These are phyloP conservation scores for Alternaria sp. DNA, from an alignment of 2,329 filamentous ascomycete genomes.

Conservation along the genomic window DNA sequence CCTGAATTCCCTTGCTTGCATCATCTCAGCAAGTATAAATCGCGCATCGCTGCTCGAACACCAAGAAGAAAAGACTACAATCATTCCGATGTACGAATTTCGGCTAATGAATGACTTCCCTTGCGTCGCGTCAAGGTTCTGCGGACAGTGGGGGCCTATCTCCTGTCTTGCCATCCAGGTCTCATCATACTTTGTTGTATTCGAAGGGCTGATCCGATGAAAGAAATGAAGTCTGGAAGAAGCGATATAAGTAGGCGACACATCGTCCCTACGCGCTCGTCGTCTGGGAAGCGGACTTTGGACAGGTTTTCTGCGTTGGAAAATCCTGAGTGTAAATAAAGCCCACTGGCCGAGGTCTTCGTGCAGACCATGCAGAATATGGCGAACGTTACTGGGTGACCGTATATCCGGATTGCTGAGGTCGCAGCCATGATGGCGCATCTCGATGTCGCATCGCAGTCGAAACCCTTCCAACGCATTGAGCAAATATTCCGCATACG, in stretches of 20 bases:
- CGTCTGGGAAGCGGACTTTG: not conserved
- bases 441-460: not conserved
- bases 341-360: not conserved
- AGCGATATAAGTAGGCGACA: not conserved
- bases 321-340: not conserved
- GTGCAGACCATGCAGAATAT: not conserved
- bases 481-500: not conserved
- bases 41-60: not conserved
- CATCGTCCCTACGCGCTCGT: not conserved
- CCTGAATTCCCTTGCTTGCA: not conserved
- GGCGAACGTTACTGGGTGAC: not conserved
- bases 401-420: not conserved
- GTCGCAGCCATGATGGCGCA: not conserved
- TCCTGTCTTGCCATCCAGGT: not conserved
- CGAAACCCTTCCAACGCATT: not conserved
- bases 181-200: not conserved
- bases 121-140: not conserved
- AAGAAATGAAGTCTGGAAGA: not conserved
- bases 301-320: not conserved
- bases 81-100: not conserved
- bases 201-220: not conserved
- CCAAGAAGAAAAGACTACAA: not conserved
- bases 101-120: not conserved
- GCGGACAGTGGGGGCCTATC: not conserved
- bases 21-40: not conserved